Evolutionary conservation across 2,329 filamentous ascomycete genomes (phyloP).

Genomic region (Sporothrix pseudoabietina): DNA sequence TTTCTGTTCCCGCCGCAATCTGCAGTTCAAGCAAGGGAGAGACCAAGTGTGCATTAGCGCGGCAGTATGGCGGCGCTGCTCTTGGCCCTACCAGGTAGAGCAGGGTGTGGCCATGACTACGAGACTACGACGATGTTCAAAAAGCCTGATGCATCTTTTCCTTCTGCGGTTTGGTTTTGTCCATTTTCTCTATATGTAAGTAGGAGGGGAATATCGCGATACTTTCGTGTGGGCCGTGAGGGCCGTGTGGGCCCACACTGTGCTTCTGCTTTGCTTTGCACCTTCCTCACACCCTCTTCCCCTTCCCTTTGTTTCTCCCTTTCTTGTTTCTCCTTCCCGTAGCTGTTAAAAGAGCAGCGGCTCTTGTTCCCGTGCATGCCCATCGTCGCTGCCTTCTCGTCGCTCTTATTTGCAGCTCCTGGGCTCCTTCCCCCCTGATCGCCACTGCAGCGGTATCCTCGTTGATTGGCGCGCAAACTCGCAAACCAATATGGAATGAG

Average conservation of each 20-base stretch:
- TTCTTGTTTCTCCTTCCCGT: background rate
- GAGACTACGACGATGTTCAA: background rate
- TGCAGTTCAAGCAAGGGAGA: conserved; percentile 25
- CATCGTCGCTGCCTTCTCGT: background rate
- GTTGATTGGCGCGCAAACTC: background rate
- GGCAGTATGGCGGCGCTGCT: conserved; percentile 4
- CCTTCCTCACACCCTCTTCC: background rate
- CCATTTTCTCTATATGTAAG: too few relatives aligned
- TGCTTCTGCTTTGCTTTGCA: background rate
- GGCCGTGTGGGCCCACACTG: conserved; percentile 17
- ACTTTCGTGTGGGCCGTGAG: background rate
- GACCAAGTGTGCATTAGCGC: conserved; percentile 25
- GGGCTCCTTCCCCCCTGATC: background rate
- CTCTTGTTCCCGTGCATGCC: background rate
- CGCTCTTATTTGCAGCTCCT: background rate
- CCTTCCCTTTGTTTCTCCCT: background rate
- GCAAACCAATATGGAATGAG: background rate
- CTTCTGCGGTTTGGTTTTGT: background rate
- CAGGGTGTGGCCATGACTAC: conserved; percentile 8
- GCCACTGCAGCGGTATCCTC: background rate
- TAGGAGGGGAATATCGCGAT: background rate
- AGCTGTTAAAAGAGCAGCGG: background rate
- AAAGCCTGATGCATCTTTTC: background rate
- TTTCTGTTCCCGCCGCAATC: conserved; percentile 20
- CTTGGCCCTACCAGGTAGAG: conserved; percentile 9